Percentiles rank a stretch among this genome's conserved stretches.
These are phyloP conservation scores for Cytospora piceae DNA, from an alignment of 2,329 filamentous ascomycete genomes.

Conservation along the genomic window DNA sequence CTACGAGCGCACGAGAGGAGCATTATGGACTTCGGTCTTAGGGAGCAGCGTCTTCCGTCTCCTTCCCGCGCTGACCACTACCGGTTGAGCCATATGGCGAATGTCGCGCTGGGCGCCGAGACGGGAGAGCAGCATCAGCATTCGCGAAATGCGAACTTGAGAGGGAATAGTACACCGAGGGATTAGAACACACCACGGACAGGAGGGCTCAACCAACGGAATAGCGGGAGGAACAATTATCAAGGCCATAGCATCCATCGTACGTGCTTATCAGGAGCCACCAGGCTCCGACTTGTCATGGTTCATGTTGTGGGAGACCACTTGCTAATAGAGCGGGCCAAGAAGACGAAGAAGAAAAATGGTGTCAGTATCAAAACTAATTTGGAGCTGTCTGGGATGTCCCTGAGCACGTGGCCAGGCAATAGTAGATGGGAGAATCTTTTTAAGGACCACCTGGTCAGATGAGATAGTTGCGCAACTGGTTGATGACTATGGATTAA, in stretches of 20 bases:
- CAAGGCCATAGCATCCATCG: neutral
- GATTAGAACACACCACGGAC: conserved; percentile 1
- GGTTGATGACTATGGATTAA: neutral
- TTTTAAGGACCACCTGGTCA: neutral
- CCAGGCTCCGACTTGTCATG: neutral
- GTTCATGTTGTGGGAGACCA: neutral
- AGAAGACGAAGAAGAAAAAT: neutral
- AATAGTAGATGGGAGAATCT: neutral
- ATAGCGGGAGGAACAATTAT: neutral
- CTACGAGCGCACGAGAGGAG: neutral
- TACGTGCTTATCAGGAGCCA: neutral
- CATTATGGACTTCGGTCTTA: conserved; percentile 18
- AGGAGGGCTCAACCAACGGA: neutral
- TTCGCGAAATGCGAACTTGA: conserved; percentile 3
- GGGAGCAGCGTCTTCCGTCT: conserved; percentile 17
- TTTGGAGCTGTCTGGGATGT: neutral
- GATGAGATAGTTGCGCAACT: neutral
- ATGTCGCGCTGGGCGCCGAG: conserved; percentile 23
- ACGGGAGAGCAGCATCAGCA: conserved; percentile 21
- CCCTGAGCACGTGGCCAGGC: neutral
- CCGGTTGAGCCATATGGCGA: conserved; percentile 28
- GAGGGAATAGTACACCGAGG: conserved; percentile 7
- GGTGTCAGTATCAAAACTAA: neutral
- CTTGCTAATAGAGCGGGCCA: neutral
- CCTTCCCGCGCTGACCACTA: conserved; percentile 23